Evolutionary conservation across 163 green algal genomes (phyloP).

Genomic region (Volvox carteri): DNA sequence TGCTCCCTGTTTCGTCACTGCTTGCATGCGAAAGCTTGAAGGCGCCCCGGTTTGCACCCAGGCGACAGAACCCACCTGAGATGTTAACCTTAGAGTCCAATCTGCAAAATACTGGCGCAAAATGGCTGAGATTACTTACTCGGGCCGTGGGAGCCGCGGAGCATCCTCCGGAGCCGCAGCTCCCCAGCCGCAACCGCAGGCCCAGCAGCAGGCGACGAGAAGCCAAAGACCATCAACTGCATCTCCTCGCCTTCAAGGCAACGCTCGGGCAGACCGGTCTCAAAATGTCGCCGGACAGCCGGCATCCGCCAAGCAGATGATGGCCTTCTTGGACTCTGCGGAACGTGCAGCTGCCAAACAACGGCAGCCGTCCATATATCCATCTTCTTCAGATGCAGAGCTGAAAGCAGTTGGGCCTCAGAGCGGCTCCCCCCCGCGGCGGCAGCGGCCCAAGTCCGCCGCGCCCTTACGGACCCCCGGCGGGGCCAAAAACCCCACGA

Average conservation of each 20-base stretch:
- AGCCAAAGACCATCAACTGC: slow-evolving; percentile 6
- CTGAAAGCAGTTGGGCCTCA: no score
- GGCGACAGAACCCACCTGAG: neutral
- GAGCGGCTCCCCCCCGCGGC: neutral
- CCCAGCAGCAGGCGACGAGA: neutral
- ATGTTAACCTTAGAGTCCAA: neutral
- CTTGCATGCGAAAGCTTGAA: neutral
- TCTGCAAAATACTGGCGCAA: neutral
- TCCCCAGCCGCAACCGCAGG: neutral
- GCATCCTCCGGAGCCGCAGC: neutral
- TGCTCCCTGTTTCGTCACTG: neutral
- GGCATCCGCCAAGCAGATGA: neutral
- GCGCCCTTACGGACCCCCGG: neutral
- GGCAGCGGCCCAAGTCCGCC: slow-evolving; percentile 21
- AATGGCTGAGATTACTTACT: slow-evolving; percentile 33
- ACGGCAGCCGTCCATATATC: neutral
- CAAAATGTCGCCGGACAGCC: neutral
- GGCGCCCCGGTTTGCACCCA: neutral
- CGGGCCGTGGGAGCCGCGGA: neutral
- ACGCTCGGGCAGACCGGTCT: neutral
- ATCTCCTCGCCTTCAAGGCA: neutral
- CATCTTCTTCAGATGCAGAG: neutral
- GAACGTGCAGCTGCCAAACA: slow-evolving; percentile 5
- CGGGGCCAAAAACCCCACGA: neutral
- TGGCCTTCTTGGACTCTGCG: slow-evolving; percentile 24